A percentile compares a stretch with the other conserved stretches of the same genome.
These are phyloP conservation scores for Bondarzewia mesenterica DNA, from an alignment of 1,284 basidiomycete genomes.

Conservation along the genomic window DNA sequence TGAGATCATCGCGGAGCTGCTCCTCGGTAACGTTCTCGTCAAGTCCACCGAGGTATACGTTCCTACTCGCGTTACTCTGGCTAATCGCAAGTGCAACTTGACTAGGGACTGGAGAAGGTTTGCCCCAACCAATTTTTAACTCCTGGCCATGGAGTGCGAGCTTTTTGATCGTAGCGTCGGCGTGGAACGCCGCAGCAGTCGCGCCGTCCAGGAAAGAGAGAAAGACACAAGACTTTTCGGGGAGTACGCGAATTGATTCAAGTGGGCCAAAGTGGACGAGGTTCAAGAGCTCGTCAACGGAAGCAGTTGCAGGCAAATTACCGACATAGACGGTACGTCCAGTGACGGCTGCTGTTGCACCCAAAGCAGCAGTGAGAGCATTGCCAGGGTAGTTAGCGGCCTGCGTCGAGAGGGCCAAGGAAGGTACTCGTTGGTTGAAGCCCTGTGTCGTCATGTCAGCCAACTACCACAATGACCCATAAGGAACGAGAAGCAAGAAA, in stretches of 20 bases:
- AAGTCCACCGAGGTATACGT: constrained; percentile 89
- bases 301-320: constrained; percentile 92
- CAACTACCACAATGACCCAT: not conserved
- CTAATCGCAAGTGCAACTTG: constrained; percentile 81
- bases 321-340: constrained; percentile 97
- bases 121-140: constrained; percentile 95
- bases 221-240: constrained; percentile 97
- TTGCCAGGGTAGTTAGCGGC: constrained; percentile 68
- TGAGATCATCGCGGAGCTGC: constrained; percentile 78
- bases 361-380: constrained; percentile 55
- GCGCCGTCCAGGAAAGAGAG: constrained; percentile 91
- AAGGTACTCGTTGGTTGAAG: constrained; percentile 45
- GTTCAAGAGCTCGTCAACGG: constrained; percentile 95
- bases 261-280: constrained; percentile 97
- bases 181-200: constrained; percentile 90
- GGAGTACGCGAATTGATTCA: constrained; percentile 91
- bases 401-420: constrained; percentile 53
- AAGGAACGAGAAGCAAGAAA: constrained; percentile 1
- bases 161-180: constrained; percentile 91
- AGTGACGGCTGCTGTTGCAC: constrained; percentile 51
- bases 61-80: constrained; percentile 85
- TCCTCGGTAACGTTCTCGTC: constrained; percentile 87
- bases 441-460: constrained; percentile 14
- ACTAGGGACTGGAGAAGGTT: constrained; percentile 79
- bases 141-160: constrained; percentile 86